Conservation (phyloP, 768 basidiomycete genomes). For the Boletus tylopilopsis region DNA sequence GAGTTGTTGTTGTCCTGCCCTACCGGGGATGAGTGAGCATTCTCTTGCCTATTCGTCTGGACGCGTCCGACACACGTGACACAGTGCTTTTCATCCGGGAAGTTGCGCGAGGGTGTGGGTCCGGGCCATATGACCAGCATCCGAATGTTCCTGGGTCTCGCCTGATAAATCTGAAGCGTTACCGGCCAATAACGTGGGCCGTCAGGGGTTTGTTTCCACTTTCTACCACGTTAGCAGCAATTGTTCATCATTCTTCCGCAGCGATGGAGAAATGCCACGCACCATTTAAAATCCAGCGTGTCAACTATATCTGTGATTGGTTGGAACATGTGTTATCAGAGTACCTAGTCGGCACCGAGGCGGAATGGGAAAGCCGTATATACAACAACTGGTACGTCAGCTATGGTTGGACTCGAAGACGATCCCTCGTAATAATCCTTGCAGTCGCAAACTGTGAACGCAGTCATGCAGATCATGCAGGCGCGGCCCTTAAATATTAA, state of each 20-base stretch:
- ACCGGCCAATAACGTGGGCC: conserved; percentile 37
- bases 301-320: conserved; percentile 39
- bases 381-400: conserved; percentile 27
- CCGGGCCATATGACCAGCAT: conserved; percentile 23
- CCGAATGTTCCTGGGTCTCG: conserved; percentile 23
- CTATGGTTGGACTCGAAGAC: background rate
- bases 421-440: background rate
- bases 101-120: conserved; percentile 33
- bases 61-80: conserved; percentile 1
- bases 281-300: conserved; percentile 37
- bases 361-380: conserved; percentile 26
- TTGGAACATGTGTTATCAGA: conserved; percentile 30
- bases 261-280: conserved; percentile 47
- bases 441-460: conserved; percentile 10
- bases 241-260: conserved; percentile 16
- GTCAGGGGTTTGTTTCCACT: conserved; percentile 35
- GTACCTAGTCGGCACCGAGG: conserved; percentile 27
- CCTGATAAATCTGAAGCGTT: conserved; percentile 39
- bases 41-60: background rate
- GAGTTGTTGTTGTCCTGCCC: conserved; percentile 26
- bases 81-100: conserved; percentile 32
- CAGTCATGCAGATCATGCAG: background rate
- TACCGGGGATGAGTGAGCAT: conserved; percentile 31
- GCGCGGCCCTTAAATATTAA: background rate
- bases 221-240: background rate